Evolutionary conservation across 495 filamentous ascomycete genomes (phyloP).

Genomic region (Hypoxylon fuscum): DNA sequence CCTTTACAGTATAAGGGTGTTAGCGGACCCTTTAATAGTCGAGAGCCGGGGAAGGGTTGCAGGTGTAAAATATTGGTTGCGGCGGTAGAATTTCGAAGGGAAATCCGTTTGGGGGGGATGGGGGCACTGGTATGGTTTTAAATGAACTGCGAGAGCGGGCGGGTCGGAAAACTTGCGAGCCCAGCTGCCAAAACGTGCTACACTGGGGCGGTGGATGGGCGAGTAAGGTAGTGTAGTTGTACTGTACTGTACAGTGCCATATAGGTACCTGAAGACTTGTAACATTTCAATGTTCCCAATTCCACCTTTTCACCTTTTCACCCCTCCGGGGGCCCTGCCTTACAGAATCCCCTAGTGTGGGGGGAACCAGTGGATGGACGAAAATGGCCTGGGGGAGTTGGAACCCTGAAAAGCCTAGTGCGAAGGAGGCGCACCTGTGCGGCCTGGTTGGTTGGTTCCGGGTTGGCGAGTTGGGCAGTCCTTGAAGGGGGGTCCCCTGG

Average conservation of each 20-base stretch:
- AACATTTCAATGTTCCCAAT: conserved; percentile 39
- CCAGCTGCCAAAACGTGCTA: conserved; percentile 43
- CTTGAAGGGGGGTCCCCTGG: conserved; percentile 20
- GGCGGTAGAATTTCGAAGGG: conserved; percentile 43
- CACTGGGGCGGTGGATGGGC: conserved; percentile 31
- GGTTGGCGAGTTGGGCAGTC: conserved; percentile 27
- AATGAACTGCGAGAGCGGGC: conserved; percentile 44
- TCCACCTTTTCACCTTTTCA: conserved; percentile 27
- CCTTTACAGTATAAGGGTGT: conserved; percentile 8
- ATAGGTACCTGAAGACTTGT: conserved; percentile 39
- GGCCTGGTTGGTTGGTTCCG: conserved; percentile 26
- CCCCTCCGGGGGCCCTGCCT: conserved; percentile 39
- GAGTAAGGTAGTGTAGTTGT: conserved; percentile 3
- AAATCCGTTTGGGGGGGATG: conserved; percentile 40
- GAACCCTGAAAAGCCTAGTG: conserved; percentile 34
- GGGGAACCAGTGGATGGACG: conserved; percentile 39
- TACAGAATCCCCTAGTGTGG: conserved; percentile 40
- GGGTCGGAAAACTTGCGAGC: conserved; percentile 43
- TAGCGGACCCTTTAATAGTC: conserved; percentile 32
- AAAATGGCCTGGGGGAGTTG: conserved; percentile 44
- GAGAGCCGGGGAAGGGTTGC: conserved; percentile 34
- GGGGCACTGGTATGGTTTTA: conserved; percentile 48
- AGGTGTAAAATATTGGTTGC: conserved; percentile 35
- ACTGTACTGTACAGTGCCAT: conserved; percentile 30
- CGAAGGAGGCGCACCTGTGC: conserved; percentile 33